Evolutionary conservation across 2,329 filamentous ascomycete species (phyloP), one percentile per base, ranked within the genome.

Genomic region (Pezicula carpinea): DNA sequence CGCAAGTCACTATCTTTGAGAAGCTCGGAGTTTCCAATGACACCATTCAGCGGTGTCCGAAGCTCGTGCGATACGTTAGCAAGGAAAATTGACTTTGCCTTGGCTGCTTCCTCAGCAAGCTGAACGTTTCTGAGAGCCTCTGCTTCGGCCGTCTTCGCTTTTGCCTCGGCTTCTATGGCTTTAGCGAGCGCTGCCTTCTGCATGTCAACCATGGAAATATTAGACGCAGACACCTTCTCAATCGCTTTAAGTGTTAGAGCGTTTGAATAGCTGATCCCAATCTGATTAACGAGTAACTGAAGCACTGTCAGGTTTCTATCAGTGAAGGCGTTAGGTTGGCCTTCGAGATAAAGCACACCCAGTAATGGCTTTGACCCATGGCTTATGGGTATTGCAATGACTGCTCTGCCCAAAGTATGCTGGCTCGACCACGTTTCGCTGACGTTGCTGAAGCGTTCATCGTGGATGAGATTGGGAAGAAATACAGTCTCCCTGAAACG

Each of bases 1-100:
- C 86, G 82, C 44, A 95, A 71, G 18, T 78, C 71, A 58, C 86
- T 91, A 60, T 93, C 89, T 40, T 87, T 76, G 6, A 95, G 68
- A 14, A 95, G 77, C 64, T 95, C 89, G 10, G 85, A 87, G 73
- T 95, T 95, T 39, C 89, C 89, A 58, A 95, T 91, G 7, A 95
- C 88, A 23, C 89, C 89, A 48, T 92, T 91, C 42, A 95, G 82
- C 0, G 89, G 89, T 2, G 87, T 91, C 39, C 86, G 81, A 48
- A 92, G 69, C 66, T 92, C 87, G 65, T 92, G 87, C 2, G 85
- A 89, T 55, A 92, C 88, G 53, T 88, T 87, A 34, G 85, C 84
- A 38, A 87, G 70, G 67, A 92, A 92, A 48, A 91, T 88, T 2
- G 83, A 86, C 64, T 92, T 92, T 33, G 87, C 87, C 65, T 87